A percentile compares a stretch with the other conserved stretches of the same genome.
phyloP scores from a whole-genome alignment of 805 yeast genomes.

The Tetrapisispora taiwanensis region DNA sequence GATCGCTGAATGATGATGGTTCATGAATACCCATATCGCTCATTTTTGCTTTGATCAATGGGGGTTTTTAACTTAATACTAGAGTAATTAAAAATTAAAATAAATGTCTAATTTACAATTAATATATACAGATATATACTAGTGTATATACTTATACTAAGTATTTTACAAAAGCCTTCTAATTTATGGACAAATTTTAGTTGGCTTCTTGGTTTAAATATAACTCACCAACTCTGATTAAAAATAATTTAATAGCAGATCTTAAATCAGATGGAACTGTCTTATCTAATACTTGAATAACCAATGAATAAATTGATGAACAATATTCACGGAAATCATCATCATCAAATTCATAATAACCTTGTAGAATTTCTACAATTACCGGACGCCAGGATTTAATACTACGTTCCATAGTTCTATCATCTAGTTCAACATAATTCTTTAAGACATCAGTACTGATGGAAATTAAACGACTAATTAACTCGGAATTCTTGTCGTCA shows the following conservation, averaged over 20 bases:
- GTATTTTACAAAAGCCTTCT: not conserved
- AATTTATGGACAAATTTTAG: not conserved
- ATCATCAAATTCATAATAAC: slow-evolving; percentile 66
- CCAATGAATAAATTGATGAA: slow-evolving; percentile 50
- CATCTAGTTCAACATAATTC: slow-evolving; percentile 64
- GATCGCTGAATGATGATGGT: too few species aligned
- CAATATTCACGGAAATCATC: slow-evolving; percentile 53
- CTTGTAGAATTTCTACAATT: slow-evolving; percentile 76
- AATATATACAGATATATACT: not conserved
- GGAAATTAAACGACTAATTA: slow-evolving; percentile 41
- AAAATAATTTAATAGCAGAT: slow-evolving; percentile 47
- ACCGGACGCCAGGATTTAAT: slow-evolving; percentile 87
- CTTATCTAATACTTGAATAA: slow-evolving; percentile 50
- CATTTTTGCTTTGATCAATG: too few species aligned
- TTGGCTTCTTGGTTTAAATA: slow-evolving; percentile 20
- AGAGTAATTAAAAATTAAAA: not conserved
- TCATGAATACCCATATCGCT: too few species aligned
- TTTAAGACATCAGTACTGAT: slow-evolving; percentile 62
- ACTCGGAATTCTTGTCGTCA: slow-evolving; percentile 39
- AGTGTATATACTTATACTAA: not conserved
- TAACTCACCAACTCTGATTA: slow-evolving; percentile 45
- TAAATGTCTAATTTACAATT: not conserved
- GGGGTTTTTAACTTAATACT: too few species aligned
- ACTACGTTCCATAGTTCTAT: slow-evolving; percentile 64
- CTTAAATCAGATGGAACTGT: slow-evolving; percentile 53